These are phyloP conservation scores for Sapria himalayana DNA, from an alignment of 345 rosid genomes.

Conservation along the genomic window DNA sequence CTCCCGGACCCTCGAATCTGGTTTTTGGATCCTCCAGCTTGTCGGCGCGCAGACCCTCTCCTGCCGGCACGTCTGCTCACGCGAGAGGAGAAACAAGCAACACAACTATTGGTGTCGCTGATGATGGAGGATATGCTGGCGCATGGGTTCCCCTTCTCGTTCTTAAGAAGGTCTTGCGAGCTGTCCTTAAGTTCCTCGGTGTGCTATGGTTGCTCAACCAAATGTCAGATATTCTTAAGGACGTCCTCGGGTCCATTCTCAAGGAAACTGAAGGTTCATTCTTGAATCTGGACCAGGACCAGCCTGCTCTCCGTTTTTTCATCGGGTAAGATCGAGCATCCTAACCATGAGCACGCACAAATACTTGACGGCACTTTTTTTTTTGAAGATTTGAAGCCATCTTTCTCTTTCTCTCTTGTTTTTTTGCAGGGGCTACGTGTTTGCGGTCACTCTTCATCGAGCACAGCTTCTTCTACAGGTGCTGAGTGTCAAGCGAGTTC, in stretches of 20 bases:
- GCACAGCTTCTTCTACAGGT: conserved; percentile 98
- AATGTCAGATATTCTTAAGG: conserved; percentile 77
- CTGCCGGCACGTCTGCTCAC: conserved; percentile 65
- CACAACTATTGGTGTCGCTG: conserved; percentile 92
- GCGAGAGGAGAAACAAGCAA: conserved; percentile 92
- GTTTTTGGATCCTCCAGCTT: conserved; percentile 37
- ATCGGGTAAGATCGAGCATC: conserved; percentile 52
- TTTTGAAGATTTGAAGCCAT: too few species aligned
- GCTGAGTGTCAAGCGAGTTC: conserved; percentile 84
- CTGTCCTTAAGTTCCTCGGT: conserved; percentile 90
- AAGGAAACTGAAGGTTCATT: conserved; percentile 88
- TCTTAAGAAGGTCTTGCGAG: conserved; percentile 89
- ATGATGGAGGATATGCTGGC: conserved; percentile 99
- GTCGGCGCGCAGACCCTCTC: conserved; percentile 65
- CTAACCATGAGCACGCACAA: not conserved
- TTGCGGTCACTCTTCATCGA: conserved; percentile 92
- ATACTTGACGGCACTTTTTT: too few species aligned
- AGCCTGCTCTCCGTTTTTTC: conserved; percentile 94
- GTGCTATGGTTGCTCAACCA: conserved; percentile 95
- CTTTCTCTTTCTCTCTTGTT: conserved; percentile 4
- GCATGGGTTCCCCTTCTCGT: conserved; percentile 99
- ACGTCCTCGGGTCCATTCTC: conserved; percentile 84
- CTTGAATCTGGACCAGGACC: conserved; percentile 94
- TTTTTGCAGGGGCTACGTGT: conserved; percentile 72
- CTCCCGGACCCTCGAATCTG: conserved; percentile 43